Evolutionary conservation across 192 early-diverging fungal genomes (phyloP), one percentile per base, ranked within the genome.

Genomic region (Funneliformis geosporum): DNA sequence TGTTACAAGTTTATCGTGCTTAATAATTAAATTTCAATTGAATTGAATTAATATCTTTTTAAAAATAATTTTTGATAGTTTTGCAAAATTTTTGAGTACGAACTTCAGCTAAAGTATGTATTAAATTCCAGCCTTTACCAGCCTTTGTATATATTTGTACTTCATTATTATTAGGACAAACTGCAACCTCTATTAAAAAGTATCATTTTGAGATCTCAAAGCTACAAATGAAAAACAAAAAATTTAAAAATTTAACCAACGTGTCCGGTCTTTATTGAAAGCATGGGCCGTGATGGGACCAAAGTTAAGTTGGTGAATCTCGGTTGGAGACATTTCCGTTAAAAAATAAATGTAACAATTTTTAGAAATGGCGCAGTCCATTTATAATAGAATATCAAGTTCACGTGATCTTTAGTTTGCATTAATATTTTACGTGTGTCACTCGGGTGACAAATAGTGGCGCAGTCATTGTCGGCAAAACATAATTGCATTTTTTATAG

Each of bases 1-100:
- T 6, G 97, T 99, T 43, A 99, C 95, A 39, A 95, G 91, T 84
- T 97, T 92, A 89, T 98, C 96, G 84, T 99, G 98, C 92, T 93
- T n/a, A 47, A 21, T 77, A 21, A 50, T 0, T 47, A 72, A 23
- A 65, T 28, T 74, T n/a, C 16, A 75, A 43, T 27, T 69, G 42
- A 62, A 44, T 16, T 28, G 8, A 5, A 80, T n/a, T 40, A 67
- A 21, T 43, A 72, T 5, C 50, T 14, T 65, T 66, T 66, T 18
- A 25, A 43, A 78, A 43, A 40, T 33, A 67, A 61, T 39, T 76
- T 21, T 50, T n/a, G 21, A 43, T 55, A 66, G 38, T 61, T 28
- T 27, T 60, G 55, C 12, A 62, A 8, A 10, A 62, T 4, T 64
- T 27, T 64, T 9, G 2, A 68, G 71, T 62, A 75, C 78, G 66